A percentile compares a stretch with the other conserved stretches of the same genome.
phyloP scores from a whole-genome alignment of 345 rosid species.

The Populus nigra region DNA sequence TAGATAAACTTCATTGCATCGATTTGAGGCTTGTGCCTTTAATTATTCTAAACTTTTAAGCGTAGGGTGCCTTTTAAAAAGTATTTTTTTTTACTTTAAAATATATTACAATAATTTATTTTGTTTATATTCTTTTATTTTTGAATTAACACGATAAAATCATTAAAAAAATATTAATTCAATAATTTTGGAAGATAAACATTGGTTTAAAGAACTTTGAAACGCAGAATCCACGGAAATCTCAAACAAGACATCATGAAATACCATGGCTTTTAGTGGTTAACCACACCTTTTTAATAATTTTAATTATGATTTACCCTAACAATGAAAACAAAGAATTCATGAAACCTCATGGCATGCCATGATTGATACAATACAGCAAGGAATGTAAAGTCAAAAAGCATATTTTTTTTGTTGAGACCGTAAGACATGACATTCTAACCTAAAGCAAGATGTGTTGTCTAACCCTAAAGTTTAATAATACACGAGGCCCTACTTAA shows the following conservation, averaged over 20 bases:
- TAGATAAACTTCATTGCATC: no score
- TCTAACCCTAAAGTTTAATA: background rate
- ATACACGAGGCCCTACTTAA: conserved; percentile 6
- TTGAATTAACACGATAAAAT: no score
- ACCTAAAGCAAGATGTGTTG: conserved; percentile 12
- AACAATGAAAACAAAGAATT: background rate
- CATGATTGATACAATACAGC: conserved; percentile 8
- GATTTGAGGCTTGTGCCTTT: background rate
- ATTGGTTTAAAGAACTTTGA: no score
- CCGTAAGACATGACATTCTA: conserved; percentile 16
- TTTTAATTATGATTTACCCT: background rate
- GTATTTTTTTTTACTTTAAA: no score
- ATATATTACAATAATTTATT: no score
- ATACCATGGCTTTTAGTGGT: background rate
- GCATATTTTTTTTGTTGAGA: conserved; percentile 6
- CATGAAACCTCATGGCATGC: conserved; percentile 3
- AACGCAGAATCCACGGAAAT: no score
- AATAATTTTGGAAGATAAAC: no score
- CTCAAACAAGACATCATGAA: background rate
- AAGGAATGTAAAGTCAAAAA: background rate
- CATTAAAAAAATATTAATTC: no score
- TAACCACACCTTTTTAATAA: background rate
- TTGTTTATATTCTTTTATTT: no score
- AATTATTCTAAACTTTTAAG: no score
- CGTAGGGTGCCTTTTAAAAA: no score